Conservation (phyloP, 192 early-diverging fungal species). For the Backusella parvicylindrica region DNA sequence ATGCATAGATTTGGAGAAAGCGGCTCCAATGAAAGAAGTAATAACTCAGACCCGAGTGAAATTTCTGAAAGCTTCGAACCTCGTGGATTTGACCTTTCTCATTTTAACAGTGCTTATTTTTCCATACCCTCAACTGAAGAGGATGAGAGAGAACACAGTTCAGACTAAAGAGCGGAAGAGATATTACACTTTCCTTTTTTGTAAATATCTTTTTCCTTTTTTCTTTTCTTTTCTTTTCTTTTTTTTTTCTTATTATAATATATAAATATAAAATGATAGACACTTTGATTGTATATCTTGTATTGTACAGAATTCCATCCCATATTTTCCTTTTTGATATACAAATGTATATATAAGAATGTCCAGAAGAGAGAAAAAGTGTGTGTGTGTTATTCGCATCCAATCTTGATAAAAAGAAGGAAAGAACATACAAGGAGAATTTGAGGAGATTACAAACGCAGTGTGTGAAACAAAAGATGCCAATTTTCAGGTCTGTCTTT, state of each 20-base stretch:
- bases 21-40: background rate
- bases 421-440: background rate
- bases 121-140: background rate
- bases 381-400: background rate
- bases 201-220: background rate
- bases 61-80: background rate
- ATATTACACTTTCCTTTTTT: background rate
- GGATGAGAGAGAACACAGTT: background rate
- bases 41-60: background rate
- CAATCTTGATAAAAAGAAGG: background rate
- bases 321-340: background rate
- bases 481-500: background rate
- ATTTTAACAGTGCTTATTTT: background rate
- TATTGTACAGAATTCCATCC: background rate
- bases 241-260: too few species aligned
- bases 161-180: background rate
- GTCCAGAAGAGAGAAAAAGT: background rate
- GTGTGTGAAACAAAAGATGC: background rate
- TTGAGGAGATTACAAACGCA: background rate
- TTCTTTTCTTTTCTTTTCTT: background rate
- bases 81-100: background rate
- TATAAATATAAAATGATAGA: background rate
- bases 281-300: background rate
- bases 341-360: background rate
- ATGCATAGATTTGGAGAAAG: background rate